Conservation (phyloP, 257 asterid genomes). For the Plantago elongata region DNA sequence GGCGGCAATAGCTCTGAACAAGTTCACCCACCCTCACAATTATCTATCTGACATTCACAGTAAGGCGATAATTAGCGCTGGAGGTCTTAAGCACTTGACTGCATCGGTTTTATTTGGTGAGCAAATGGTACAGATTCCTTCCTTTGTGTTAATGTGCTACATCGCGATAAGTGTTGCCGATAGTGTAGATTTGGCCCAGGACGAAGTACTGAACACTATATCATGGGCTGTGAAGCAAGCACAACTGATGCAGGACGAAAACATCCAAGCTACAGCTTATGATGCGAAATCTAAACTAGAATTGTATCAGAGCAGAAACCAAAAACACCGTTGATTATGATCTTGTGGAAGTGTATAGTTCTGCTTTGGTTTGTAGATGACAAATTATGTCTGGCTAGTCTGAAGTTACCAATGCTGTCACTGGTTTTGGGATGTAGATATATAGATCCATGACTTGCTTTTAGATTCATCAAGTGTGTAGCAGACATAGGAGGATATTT, state of each 20-base stretch:
- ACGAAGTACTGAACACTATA: constrained; percentile 44
- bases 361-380: constrained; percentile 4
- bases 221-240: constrained; percentile 64
- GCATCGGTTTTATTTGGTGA: constrained; percentile 57
- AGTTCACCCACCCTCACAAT: constrained; percentile 57
- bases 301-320: constrained; percentile 57
- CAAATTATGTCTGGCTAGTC: constrained; percentile 15
- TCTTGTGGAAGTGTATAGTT: constrained; percentile 16
- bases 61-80: constrained; percentile 44
- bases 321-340: constrained; percentile 46
- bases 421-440: background rate
- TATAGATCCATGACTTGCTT: background rate
- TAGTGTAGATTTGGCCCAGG: constrained; percentile 43
- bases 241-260: constrained; percentile 43
- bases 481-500: constrained; percentile 19
- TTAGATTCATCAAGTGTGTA: constrained; percentile 11
- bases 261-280: constrained; percentile 31
- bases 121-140: constrained; percentile 59
- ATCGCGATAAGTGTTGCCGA: constrained; percentile 71
- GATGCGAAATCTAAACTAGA: constrained; percentile 69
- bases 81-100: constrained; percentile 48
- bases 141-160: constrained; percentile 49
- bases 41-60: constrained; percentile 54
- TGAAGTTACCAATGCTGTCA: background rate
- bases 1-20: constrained; percentile 53